These are phyloP conservation scores for Hymenoscyphus repandus DNA, from an alignment of 2,329 filamentous ascomycete species.

Conservation along the genomic window DNA sequence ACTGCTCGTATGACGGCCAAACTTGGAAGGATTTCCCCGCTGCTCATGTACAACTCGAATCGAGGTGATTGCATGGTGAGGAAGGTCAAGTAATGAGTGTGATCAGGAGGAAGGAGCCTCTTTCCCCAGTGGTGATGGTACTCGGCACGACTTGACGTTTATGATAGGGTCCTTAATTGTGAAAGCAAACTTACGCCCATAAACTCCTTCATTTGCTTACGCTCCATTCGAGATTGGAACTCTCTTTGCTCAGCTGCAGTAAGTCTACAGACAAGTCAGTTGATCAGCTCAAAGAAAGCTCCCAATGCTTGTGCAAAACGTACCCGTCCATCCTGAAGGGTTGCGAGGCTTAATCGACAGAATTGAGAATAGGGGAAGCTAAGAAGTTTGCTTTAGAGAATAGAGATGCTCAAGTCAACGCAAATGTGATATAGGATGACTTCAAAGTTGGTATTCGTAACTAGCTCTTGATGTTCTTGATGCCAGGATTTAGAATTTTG, in stretches of 20 bases:
- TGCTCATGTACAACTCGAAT: not conserved
- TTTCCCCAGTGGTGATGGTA: not conserved
- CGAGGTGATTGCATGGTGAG: not conserved
- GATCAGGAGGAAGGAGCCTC: not conserved
- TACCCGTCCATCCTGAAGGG: slow-evolving; percentile 39
- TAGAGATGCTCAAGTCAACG: not conserved
- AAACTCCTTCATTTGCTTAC: slow-evolving; percentile 98
- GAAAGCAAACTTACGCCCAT: slow-evolving; percentile 69
- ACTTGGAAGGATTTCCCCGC: not conserved
- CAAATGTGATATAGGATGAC: not conserved
- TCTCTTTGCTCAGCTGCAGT: slow-evolving; percentile 72
- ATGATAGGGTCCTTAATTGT: not conserved
- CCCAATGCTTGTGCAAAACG: slow-evolving; percentile 4
- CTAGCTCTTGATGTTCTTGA: not conserved
- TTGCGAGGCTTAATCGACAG: not conserved
- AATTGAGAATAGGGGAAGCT: not conserved
- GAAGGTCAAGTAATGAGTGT: not conserved
- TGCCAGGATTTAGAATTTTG: slow-evolving; percentile 3
- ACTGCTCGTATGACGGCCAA: too few relatives aligned
- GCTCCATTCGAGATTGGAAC: slow-evolving; percentile 91
- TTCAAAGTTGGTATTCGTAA: not conserved
- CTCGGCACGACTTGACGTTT: not conserved
- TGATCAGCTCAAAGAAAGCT: not conserved
- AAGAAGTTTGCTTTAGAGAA: not conserved
- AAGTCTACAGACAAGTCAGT: slow-evolving; percentile 25